These are phyloP conservation scores for Nemania serpens DNA, from an alignment of 2,329 filamentous ascomycete species.

Conservation along the genomic window DNA sequence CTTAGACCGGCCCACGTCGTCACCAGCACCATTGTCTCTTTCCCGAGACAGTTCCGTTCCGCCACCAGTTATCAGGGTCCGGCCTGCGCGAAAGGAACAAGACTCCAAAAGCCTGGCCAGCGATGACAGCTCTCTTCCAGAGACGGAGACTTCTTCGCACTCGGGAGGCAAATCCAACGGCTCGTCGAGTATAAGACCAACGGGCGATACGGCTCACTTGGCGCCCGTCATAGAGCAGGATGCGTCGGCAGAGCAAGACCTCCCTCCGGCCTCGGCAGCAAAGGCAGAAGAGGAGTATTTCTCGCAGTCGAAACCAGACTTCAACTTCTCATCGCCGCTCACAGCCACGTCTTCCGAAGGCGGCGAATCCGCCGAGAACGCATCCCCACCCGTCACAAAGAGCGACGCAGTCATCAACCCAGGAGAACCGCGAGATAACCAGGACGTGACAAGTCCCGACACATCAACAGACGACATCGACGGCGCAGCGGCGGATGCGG, in stretches of 20 bases:
- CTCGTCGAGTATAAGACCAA: neutral
- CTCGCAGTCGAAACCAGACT: conserved; percentile 37
- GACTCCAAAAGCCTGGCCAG: neutral
- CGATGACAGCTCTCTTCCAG: conserved; percentile 1
- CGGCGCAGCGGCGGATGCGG: neutral
- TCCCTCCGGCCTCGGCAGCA: neutral
- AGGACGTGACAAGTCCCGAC: conserved; percentile 3
- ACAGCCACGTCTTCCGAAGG: conserved; percentile 23
- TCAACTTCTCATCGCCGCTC: conserved; percentile 35
- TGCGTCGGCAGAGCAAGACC: neutral
- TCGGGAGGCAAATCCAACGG: neutral
- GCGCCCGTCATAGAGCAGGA: conserved; percentile 9
- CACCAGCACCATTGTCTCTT: conserved; percentile 22
- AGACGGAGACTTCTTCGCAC: neutral
- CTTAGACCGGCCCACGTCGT: conserved; percentile 17
- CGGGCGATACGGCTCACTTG: neutral
- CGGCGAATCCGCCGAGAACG: conserved; percentile 4
- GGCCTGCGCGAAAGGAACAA: conserved; percentile 1
- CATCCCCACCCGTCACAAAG: neutral
- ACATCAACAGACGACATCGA: conserved; percentile 1
- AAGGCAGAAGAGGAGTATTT: conserved; percentile 20
- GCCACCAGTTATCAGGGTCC: neutral
- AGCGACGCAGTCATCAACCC: neutral
- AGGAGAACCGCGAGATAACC: neutral
- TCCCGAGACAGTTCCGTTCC: conserved; percentile 16